phyloP scores from a whole-genome alignment of 2,329 filamentous ascomycete species.

The Calonectria pauciramosa region DNA sequence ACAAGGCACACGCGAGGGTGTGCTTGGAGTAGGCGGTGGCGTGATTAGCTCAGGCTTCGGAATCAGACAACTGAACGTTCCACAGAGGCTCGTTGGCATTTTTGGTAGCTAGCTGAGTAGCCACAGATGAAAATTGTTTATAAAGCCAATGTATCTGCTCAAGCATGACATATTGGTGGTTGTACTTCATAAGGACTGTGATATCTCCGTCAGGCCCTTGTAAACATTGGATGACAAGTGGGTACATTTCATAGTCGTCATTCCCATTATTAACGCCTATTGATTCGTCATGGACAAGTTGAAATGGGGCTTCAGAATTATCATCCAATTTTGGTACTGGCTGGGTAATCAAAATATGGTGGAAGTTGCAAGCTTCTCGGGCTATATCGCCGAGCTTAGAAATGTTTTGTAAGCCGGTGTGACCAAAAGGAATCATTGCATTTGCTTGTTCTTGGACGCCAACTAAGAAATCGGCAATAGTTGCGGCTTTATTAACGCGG shows the following conservation, averaged over 20 bases:
- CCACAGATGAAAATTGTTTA: background rate
- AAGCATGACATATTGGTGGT: background rate
- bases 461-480: background rate
- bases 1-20: no score
- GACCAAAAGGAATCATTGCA: background rate
- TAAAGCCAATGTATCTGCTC: background rate
- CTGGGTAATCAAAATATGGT: conserved; percentile 3
- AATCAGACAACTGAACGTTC: background rate
- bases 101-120: background rate
- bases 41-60: no score
- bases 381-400: background rate
- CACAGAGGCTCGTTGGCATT: background rate
- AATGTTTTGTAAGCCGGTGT: conserved; percentile 6
- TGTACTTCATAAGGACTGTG: background rate
- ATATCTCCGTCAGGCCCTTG: background rate
- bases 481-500: background rate
- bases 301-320: background rate
- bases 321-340: background rate
- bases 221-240: conserved; percentile 2
- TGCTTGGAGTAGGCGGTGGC: no score
- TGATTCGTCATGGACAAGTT: background rate
- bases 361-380: conserved; percentile 8
- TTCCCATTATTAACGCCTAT: background rate
- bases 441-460: background rate
- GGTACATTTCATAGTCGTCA: conserved; percentile 6